These are phyloP conservation scores for Tephrocybe sp. DNA, from an alignment of 768 basidiomycete genomes.

Conservation along the genomic window DNA sequence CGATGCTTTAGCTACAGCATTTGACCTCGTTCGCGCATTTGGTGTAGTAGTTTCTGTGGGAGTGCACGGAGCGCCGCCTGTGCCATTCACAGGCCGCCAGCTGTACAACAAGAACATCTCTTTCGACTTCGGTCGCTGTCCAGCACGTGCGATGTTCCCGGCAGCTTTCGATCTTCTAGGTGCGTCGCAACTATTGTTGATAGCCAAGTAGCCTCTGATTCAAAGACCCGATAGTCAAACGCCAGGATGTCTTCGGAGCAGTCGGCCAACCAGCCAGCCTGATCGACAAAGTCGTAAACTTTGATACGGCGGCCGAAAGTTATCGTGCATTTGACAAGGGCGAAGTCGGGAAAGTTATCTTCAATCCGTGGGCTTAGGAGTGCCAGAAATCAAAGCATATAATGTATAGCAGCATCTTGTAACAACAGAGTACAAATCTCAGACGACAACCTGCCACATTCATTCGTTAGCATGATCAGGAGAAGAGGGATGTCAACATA, in stretches of 20 bases:
- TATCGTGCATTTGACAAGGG: constrained; percentile 74
- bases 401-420: too few relatives aligned
- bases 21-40: constrained; percentile 71
- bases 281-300: constrained; percentile 63
- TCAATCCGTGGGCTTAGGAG: constrained; percentile 72
- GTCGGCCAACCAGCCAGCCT: constrained; percentile 60
- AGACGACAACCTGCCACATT: constrained; percentile 2
- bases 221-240: constrained; percentile 38
- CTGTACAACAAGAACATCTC: constrained; percentile 79
- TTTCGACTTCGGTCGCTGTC: constrained; percentile 79
- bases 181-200: constrained; percentile 17
- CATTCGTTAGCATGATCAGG: neutral
- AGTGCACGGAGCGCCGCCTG: constrained; percentile 52
- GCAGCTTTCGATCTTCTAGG: constrained; percentile 64
- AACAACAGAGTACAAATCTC: neutral
- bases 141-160: constrained; percentile 75
- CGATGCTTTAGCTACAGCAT: constrained; percentile 60
- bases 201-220: neutral
- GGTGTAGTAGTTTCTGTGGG: constrained; percentile 76
- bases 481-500: constrained; percentile 18
- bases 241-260: constrained; percentile 74
- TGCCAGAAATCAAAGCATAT: too few relatives aligned
- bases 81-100: constrained; percentile 56
- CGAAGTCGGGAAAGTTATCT: constrained; percentile 71
- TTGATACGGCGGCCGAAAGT: constrained; percentile 52